Evolutionary conservation across 768 basidiomycete genomes (phyloP).

Genomic region (Dentipellis fragilis): DNA sequence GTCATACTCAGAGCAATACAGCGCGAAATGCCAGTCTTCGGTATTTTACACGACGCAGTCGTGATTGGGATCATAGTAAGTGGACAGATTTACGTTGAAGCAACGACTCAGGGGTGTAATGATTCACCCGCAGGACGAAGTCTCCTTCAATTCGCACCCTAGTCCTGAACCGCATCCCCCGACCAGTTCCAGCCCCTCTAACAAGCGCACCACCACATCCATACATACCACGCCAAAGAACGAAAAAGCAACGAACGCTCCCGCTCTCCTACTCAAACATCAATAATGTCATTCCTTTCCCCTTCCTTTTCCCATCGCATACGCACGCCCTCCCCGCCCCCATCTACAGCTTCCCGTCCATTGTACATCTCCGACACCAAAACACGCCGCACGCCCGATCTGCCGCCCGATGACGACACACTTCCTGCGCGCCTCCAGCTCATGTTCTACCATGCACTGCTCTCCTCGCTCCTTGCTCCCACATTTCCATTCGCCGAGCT

Average conservation of each 20-base stretch:
- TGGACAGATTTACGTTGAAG: background rate
- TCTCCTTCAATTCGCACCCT: constrained; percentile 20
- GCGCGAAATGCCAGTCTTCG: constrained; percentile 83
- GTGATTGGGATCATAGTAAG: constrained; percentile 70
- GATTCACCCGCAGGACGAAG: constrained; percentile 37
- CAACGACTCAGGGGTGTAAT: no score
- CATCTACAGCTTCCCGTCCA: constrained; percentile 11
- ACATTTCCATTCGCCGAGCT: constrained; percentile 40
- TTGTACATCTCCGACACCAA: constrained; percentile 60
- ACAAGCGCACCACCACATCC: constrained; percentile 13
- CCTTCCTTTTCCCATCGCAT: background rate
- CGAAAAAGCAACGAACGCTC: constrained; percentile 19
- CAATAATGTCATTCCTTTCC: constrained; percentile 15
- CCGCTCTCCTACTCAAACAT: constrained; percentile 8
- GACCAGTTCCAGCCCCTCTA: background rate
- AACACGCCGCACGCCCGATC: constrained; percentile 37
- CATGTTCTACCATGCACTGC: constrained; percentile 67
- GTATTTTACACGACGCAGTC: constrained; percentile 52
- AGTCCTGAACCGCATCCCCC: constrained; percentile 1
- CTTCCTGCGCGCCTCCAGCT: constrained; percentile 56
- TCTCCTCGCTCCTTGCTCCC: constrained; percentile 37
- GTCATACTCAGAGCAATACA: constrained; percentile 19
- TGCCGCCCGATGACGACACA: constrained; percentile 53
- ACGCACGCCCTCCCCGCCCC: background rate
- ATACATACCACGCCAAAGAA: constrained; percentile 17